These are phyloP conservation scores for Schizopora paradoxa DNA, from an alignment of 1,284 basidiomycete species.

Conservation along the genomic window DNA sequence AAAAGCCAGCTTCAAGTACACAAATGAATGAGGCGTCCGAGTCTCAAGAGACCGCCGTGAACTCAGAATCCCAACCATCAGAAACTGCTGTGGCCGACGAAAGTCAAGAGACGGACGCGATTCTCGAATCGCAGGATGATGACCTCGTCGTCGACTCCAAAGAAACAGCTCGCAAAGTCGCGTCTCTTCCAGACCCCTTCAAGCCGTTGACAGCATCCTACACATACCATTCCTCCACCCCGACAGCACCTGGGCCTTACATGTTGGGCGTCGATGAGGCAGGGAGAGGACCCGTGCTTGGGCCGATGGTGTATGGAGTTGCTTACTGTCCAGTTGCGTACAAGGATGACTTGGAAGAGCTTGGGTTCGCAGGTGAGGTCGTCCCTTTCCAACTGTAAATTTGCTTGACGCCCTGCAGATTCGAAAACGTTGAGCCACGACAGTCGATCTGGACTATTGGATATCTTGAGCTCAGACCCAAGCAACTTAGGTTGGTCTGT, in stretches of 20 bases:
- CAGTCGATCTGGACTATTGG: slow-evolving; percentile 58
- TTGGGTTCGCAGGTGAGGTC: slow-evolving; percentile 82
- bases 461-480: slow-evolving; percentile 60
- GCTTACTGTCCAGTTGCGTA: slow-evolving; percentile 88
- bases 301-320: slow-evolving; percentile 93
- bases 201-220: slow-evolving; percentile 68
- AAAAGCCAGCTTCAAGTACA: not conserved
- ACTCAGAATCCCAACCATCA: not conserved
- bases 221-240: slow-evolving; percentile 73
- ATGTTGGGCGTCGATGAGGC: slow-evolving; percentile 97
- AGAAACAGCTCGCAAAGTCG: slow-evolving; percentile 24
- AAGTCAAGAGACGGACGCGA: slow-evolving; percentile 1
- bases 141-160: slow-evolving; percentile 7
- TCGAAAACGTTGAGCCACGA: slow-evolving; percentile 86
- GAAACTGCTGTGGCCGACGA: not conserved
- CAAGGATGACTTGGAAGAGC: slow-evolving; percentile 63
- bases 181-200: slow-evolving; percentile 51
- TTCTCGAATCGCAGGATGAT: not conserved
- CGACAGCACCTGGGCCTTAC: slow-evolving; percentile 62
- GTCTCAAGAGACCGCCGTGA: slow-evolving; percentile 5
- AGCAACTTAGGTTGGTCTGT: slow-evolving; percentile 78
- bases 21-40: not conserved
- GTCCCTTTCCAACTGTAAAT: not conserved
- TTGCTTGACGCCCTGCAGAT: slow-evolving; percentile 42
- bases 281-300: slow-evolving; percentile 89